Base-by-base conservation (phyloP, 2,329 filamentous ascomycete genomes). In the Hypoxylon sp. region DNA sequence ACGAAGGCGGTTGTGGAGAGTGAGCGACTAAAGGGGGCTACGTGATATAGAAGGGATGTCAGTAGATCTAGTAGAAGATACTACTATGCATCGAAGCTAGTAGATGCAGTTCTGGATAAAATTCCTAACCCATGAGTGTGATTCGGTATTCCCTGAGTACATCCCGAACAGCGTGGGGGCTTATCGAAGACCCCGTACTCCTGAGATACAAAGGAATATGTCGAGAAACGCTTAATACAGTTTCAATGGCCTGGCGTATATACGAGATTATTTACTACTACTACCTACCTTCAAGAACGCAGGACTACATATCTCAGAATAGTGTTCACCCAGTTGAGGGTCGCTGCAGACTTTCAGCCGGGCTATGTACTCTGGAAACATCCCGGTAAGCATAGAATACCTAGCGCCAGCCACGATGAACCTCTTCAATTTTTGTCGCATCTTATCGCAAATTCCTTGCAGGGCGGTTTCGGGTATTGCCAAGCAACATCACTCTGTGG, bases 1-100 rank as follows among this genome's bases (percentile, higher is more conserved):
- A 63, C 59, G 8, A 67, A 56, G 58, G 53, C 52, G 16, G 30
- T 68, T 18, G 46, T 61, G n/a, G 65, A 65, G 38, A 61, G 51
- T 11, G 64, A 68, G 24, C 65, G 52, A 22, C n/a, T 61, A 2
- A 55, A 53, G n/a, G 22, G 24, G 18, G 8, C 3, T 53, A 2
- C 20, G 2, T 58, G 16, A 56, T 14, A 18, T 18, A 18, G 24
- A 40, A 28, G 38, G 20, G 20, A 12, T n/a, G 26, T 2, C 2
- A 11, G 20, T 40, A 40, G 2, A 20, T 20, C 7, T 20, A 11
- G 36, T 40, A 40, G 36, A 40, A 40, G 7, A 20, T 40, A 16
- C 16, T 11, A 40, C 16, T 40, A 14, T 40, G 14, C 16, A 12
- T 51, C 4, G n/a, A 12, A 20, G 48, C 22, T 7, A 6, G 16